Evolutionary conservation across 1,139 yeast genomes (phyloP).

Genomic region (Debaryomyces nepalensis): DNA sequence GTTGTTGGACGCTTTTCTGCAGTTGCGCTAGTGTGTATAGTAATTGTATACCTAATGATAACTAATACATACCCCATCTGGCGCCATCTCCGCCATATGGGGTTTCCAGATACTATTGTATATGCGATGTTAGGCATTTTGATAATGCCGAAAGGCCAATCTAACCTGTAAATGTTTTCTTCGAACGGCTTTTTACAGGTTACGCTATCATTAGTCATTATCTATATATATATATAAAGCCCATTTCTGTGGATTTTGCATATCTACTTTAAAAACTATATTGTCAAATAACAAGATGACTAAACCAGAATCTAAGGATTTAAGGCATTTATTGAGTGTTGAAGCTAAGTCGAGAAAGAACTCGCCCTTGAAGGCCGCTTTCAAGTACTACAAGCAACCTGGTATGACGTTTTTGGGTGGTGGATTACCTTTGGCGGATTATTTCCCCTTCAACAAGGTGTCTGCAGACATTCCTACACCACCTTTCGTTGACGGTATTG

Average conservation of each 20-base stretch:
- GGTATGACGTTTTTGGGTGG: conserved; percentile 90
- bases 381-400: conserved; percentile 74
- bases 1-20: conserved; percentile 77
- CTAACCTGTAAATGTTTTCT: conserved; percentile 7
- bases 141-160: conserved; percentile 3
- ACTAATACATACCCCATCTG: conserved; percentile 1
- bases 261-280: background rate
- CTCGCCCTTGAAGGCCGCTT: conserved; percentile 84
- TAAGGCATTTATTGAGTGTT: conserved; percentile 72
- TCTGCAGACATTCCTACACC: conserved; percentile 74
- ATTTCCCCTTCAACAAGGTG: conserved; percentile 87
- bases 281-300: conserved; percentile 16
- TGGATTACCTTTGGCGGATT: conserved; percentile 87
- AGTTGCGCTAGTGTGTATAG: conserved; percentile 52
- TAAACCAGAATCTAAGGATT: conserved; percentile 58
- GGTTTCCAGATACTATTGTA: conserved; percentile 3
- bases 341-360: conserved; percentile 80
- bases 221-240: background rate
- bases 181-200: background rate
- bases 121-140: conserved; percentile 5
- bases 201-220: conserved; percentile 8
- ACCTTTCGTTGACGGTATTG: conserved; percentile 77
- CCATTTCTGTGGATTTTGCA: background rate
- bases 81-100: conserved; percentile 1
- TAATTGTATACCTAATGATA: conserved; percentile 8